Evolutionary conservation across 2,329 filamentous ascomycete species (phyloP).

Genomic region (Karstenula rhodostoma): DNA sequence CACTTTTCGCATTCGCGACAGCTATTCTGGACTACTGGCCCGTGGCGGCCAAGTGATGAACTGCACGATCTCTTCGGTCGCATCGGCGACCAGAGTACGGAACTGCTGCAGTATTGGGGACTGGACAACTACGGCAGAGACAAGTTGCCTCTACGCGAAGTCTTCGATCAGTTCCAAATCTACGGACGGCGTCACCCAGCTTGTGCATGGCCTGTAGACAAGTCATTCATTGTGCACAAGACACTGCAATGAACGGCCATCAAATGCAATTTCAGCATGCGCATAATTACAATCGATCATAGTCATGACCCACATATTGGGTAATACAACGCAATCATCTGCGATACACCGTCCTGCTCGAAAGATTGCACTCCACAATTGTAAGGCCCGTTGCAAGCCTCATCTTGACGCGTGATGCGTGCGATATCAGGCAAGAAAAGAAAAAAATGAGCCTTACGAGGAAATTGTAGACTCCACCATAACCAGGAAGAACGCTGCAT

Average conservation of each 20-base stretch:
- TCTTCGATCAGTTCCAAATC: conserved; percentile 5
- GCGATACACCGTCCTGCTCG: neutral
- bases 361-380: neutral
- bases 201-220: neutral
- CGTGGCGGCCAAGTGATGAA: conserved; percentile 13
- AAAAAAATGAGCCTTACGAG: neutral
- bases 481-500: neutral
- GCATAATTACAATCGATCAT: neutral
- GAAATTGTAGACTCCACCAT: neutral
- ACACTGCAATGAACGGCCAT: neutral
- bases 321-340: neutral
- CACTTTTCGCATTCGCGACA: conserved; percentile 7
- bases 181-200: neutral
- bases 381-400: neutral
- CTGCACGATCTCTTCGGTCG: conserved; percentile 9
- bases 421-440: neutral
- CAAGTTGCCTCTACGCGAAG: neutral
- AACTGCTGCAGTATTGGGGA: conserved; percentile 6
- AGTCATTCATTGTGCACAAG: conserved; percentile 3
- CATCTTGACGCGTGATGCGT: neutral
- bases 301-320: neutral
- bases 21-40: conserved; percentile 11
- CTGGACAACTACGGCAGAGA: conserved; percentile 1
- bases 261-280: neutral
- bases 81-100: conserved; percentile 3